phyloP scores from a whole-genome alignment of 371 early-diverging fungal species.

The Mortierella sp. region DNA sequence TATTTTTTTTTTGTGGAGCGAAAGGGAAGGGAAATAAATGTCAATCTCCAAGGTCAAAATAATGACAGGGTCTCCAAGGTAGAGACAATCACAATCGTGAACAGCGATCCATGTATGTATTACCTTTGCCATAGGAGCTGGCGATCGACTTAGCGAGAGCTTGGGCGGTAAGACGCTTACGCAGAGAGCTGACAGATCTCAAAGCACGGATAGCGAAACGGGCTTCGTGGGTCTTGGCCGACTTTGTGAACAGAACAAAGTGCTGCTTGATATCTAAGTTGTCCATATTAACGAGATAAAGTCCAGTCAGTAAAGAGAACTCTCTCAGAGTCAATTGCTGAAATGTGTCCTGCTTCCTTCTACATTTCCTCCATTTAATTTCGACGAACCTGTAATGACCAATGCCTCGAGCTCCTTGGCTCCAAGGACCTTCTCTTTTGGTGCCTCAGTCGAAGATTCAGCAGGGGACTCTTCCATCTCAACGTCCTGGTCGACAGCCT shows the following conservation, averaged over 20 bases:
- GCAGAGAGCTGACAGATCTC: conserved; percentile 82
- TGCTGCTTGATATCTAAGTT: conserved; percentile 86
- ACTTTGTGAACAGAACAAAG: conserved; percentile 83
- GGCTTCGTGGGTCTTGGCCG: conserved; percentile 86
- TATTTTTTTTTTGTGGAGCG: not conserved
- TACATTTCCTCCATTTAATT: not conserved
- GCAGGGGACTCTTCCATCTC: conserved; percentile 48
- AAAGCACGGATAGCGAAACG: conserved; percentile 91
- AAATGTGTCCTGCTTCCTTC: not conserved
- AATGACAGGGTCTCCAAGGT: not conserved
- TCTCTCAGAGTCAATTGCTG: not conserved
- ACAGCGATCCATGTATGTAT: not conserved
- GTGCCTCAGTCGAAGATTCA: conserved; percentile 10
- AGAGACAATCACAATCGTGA: not conserved
- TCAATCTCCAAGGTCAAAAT: no score
- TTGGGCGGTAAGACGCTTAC: conserved; percentile 81
- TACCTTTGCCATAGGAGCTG: conserved; percentile 75
- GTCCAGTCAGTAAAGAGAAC: not conserved
- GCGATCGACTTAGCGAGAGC: conserved; percentile 74
- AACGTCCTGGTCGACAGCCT: conserved; percentile 51
- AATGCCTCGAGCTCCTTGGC: conserved; percentile 55
- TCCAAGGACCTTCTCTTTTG: conserved; percentile 45
- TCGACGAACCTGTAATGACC: conserved; percentile 46
- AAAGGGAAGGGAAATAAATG: conserved; percentile 14
- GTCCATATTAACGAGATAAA: no score